Evolutionary conservation across 345 rosid genomes (phyloP).

Genomic region (Hirschfeldia incana): DNA sequence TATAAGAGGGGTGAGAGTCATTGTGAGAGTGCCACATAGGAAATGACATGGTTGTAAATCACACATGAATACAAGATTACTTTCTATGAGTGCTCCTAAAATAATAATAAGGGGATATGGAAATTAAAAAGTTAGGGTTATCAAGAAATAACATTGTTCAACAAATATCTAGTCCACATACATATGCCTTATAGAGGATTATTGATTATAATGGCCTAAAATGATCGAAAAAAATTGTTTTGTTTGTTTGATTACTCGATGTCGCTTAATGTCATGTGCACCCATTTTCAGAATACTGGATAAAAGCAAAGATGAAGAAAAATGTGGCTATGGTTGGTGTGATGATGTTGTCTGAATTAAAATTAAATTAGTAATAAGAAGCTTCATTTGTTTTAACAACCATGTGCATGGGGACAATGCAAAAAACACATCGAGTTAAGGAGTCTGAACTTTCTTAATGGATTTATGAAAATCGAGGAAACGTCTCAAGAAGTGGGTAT

Average conservation of each 20-base stretch:
- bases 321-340: neutral
- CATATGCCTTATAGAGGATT: too few species aligned
- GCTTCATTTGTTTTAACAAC: slow-evolving; percentile 36
- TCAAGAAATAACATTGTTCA: neutral
- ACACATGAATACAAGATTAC: too few species aligned
- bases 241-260: too few species aligned
- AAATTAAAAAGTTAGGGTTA: neutral
- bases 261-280: too few species aligned
- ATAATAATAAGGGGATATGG: too few species aligned
- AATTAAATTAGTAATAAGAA: slow-evolving; percentile 12
- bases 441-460: neutral
- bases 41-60: too few species aligned
- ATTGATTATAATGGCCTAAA: too few species aligned
- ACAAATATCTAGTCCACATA: too few species aligned
- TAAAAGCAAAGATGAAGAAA: neutral
- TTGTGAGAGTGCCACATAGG: too few species aligned
- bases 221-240: too few species aligned
- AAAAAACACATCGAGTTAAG: slow-evolving; percentile 15
- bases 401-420: slow-evolving; percentile 32
- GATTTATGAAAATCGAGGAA: slow-evolving; percentile 33
- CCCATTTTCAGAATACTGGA: neutral
- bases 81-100: too few species aligned
- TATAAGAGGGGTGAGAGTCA: too few species aligned
- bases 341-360: neutral
- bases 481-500: slow-evolving; percentile 23